Evolutionary conservation across 2,329 filamentous ascomycete genomes (phyloP), one percentile per base, ranked within the genome.

Genomic region (Raffaelea albimanens): DNA sequence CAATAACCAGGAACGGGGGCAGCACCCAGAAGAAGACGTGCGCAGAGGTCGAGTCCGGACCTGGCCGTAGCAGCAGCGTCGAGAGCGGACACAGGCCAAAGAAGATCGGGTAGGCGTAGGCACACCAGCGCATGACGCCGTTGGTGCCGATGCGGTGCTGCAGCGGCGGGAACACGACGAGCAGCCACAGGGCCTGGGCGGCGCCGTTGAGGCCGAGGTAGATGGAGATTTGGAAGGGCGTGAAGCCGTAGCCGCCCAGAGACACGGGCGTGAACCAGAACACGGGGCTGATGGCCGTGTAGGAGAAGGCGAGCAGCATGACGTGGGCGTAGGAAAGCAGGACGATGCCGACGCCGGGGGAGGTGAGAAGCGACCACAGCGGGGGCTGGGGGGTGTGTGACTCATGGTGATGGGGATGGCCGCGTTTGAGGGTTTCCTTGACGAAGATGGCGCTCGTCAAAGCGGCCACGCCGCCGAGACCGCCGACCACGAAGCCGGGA

Each of bases 181-280:
- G 69, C 2, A 88, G 74, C 85, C 85, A 91, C 7, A 76, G 49
- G 1, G 83, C 78, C 61, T 91, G 87, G 4, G 77, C 71, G 16
- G 76, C 64, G 13, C 87, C 87, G 20, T 72, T 75, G 1, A 82
- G 49, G 2, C 72, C 78, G 66, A 91, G 75, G 63, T 83, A 76
- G 2, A 80, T 55, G 1, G 83, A 82, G 52, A 89, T 91, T 45
- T 78, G 72, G 4, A 75, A 59, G 0, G 82, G 68, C 0, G 70
- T 63, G 60, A 89, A 83, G 3, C 72, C 76, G 43, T 81, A 74
- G 0, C 87, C 87, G 31, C 86, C 86, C 0, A 82, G 69, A 0
- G 59, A 5, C 5, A 83, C 56, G 3, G 72, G 68, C 0, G 82
- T 87, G 63, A 75, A 89, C 65, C 80, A 80, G 59, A 82, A 83